phyloP scores from a whole-genome alignment of 495 filamentous ascomycete genomes.

The Cryomyces minteri region DNA sequence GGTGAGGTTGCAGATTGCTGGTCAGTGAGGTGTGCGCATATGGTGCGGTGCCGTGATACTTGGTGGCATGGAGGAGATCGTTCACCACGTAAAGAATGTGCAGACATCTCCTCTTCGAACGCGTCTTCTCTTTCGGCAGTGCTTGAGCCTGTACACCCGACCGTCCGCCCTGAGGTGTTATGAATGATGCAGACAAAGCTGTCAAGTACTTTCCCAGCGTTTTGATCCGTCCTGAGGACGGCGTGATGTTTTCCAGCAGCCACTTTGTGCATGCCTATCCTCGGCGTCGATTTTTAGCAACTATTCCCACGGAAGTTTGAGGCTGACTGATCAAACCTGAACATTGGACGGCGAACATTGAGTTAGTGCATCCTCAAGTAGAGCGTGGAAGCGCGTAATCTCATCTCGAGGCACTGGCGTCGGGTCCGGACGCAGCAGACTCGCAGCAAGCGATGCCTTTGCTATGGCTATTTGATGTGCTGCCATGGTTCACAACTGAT shows the following conservation, averaged over 20 bases:
- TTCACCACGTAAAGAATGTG: constrained; percentile 70
- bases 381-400: constrained; percentile 49
- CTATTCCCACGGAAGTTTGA: constrained; percentile 25
- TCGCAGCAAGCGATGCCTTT: constrained; percentile 60
- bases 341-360: constrained; percentile 72
- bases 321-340: constrained; percentile 65
- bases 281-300: constrained; percentile 30
- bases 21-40: constrained; percentile 33
- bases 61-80: constrained; percentile 66
- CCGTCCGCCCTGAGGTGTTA: constrained; percentile 3
- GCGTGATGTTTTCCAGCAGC: constrained; percentile 53
- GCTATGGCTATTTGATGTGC: background rate
- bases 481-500: no score
- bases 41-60: constrained; percentile 31
- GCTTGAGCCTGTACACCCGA: constrained; percentile 6
- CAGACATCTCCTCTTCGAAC: constrained; percentile 47
- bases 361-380: constrained; percentile 46
- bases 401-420: constrained; percentile 48
- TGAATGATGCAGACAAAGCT: constrained; percentile 44
- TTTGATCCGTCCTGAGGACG: constrained; percentile 43
- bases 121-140: constrained; percentile 12
- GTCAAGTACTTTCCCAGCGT: constrained; percentile 62
- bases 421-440: constrained; percentile 61
- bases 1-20: constrained; percentile 36
- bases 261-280: constrained; percentile 72